Percentiles rank a stretch among this genome's conserved stretches.
These are phyloP conservation scores for Aureobasidium uvarum DNA, from an alignment of 2,329 filamentous ascomycete species.

Conservation along the genomic window DNA sequence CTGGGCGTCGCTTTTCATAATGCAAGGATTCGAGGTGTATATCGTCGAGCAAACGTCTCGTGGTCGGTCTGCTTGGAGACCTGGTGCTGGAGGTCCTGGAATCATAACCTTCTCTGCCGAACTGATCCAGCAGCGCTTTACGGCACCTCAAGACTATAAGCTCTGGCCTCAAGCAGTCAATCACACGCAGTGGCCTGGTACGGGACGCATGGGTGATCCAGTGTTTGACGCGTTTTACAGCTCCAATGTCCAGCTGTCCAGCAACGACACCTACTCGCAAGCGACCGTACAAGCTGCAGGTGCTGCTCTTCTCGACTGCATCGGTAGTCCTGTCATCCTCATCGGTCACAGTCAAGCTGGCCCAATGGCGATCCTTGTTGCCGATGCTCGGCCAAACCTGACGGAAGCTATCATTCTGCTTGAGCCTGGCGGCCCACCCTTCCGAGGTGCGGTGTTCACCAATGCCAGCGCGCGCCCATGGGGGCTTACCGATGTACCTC, in stretches of 20 bases:
- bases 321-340: slow-evolving; percentile 44
- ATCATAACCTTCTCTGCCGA: slow-evolving; percentile 30
- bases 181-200: slow-evolving; percentile 48
- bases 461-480: slow-evolving; percentile 32
- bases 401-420: slow-evolving; percentile 53
- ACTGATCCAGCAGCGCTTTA: slow-evolving; percentile 39
- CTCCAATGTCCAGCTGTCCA: slow-evolving; percentile 44
- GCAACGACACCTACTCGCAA: slow-evolving; percentile 36
- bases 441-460: slow-evolving; percentile 34
- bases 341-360: slow-evolving; percentile 54
- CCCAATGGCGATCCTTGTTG: slow-evolving; percentile 49
- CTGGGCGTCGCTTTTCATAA: slow-evolving; percentile 51
- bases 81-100: not conserved
- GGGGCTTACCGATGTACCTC: slow-evolving; percentile 39
- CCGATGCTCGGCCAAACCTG: slow-evolving; percentile 50
- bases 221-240: slow-evolving; percentile 53
- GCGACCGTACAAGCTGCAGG: slow-evolving; percentile 43
- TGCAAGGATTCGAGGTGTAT: slow-evolving; percentile 49
- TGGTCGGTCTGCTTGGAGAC: slow-evolving; percentile 34
- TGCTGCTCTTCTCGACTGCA: slow-evolving; percentile 44
- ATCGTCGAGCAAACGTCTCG: slow-evolving; percentile 45
- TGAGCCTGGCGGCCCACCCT: slow-evolving; percentile 57
- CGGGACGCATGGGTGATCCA: slow-evolving; percentile 44
- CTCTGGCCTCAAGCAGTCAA: slow-evolving; percentile 46
- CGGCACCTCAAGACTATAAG: slow-evolving; percentile 39